Evolutionary conservation across 208 protist genomes (phyloP).

Genomic region (Vickermania ingenoplastis): DNA sequence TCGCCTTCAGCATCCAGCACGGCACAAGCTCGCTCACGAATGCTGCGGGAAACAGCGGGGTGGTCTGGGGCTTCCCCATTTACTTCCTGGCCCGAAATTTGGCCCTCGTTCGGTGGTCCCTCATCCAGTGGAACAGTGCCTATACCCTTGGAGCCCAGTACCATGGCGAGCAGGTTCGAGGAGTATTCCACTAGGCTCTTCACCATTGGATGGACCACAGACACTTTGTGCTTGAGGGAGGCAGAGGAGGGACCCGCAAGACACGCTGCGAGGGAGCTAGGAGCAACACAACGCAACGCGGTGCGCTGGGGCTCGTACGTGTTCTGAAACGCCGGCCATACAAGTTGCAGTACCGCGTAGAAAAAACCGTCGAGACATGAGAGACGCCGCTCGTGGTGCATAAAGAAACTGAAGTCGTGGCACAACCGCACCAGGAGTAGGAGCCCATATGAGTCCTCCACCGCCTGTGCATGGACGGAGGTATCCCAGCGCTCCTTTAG

Average conservation of each 20-base stretch:
- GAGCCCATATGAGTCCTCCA: slow-evolving; percentile 67
- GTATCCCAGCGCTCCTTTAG: slow-evolving; percentile 35
- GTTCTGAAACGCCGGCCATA: slow-evolving; percentile 74
- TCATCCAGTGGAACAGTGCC: no score
- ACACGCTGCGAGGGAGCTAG: slow-evolving; percentile 1
- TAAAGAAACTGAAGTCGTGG: slow-evolving; percentile 65
- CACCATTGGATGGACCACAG: slow-evolving; percentile 43
- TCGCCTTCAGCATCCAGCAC: slow-evolving; percentile 46
- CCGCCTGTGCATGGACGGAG: slow-evolving; percentile 34
- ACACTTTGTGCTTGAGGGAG: slow-evolving; percentile 17
- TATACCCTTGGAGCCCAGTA: slow-evolving; percentile 6
- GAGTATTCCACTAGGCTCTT: slow-evolving; percentile 31
- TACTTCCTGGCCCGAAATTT: no score
- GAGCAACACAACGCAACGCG: slow-evolving; percentile 28
- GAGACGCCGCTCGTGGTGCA: slow-evolving; percentile 53
- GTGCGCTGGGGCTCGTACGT: slow-evolving; percentile 61
- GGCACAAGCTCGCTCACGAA: slow-evolving; percentile 33
- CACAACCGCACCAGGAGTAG: slow-evolving; percentile 67
- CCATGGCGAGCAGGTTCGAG: slow-evolving; percentile 21
- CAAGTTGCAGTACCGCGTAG: slow-evolving; percentile 53
- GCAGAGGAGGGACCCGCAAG: not conserved
- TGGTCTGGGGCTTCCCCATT: no score
- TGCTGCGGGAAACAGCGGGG: no score
- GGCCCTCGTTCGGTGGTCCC: no score
- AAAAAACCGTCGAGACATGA: slow-evolving; percentile 76